phyloP scores from a whole-genome alignment of 305 asterid species.

The Fraxinus platypoda region DNA sequence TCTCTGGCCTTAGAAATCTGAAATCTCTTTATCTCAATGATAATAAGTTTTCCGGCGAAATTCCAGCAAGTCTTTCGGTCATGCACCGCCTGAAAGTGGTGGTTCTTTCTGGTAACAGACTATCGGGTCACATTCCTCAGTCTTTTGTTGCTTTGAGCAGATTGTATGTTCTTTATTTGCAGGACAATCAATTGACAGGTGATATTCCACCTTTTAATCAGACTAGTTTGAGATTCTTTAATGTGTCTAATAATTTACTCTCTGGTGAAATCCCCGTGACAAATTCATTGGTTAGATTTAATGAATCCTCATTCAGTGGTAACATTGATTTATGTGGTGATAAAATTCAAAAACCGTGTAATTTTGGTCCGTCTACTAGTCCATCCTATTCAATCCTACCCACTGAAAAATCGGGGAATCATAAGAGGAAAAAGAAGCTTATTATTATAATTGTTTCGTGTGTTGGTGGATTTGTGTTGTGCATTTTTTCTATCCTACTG shows the following conservation, averaged over 20 bases:
- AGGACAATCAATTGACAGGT: slow-evolving; percentile 66
- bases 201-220: slow-evolving; percentile 69
- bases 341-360: slow-evolving; percentile 40
- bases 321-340: slow-evolving; percentile 66
- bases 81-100: slow-evolving; percentile 73
- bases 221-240: slow-evolving; percentile 62
- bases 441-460: slow-evolving; percentile 43
- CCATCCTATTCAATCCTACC: slow-evolving; percentile 51
- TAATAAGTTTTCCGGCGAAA: slow-evolving; percentile 58
- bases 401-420: slow-evolving; percentile 12
- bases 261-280: slow-evolving; percentile 65
- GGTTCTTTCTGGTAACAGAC: slow-evolving; percentile 54
- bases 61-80: slow-evolving; percentile 49
- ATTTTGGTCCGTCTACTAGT: slow-evolving; percentile 41
- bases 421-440: slow-evolving; percentile 34
- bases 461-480: slow-evolving; percentile 48
- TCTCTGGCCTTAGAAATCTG: slow-evolving; percentile 65
- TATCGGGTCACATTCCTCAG: slow-evolving; percentile 62
- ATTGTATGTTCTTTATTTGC: slow-evolving; percentile 65
- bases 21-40: slow-evolving; percentile 68
- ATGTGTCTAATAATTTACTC: slow-evolving; percentile 67
- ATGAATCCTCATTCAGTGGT: slow-evolving; percentile 51
- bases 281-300: slow-evolving; percentile 40
- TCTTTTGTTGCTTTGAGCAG: slow-evolving; percentile 41
- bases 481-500: slow-evolving; percentile 21